phyloP scores from a whole-genome alignment of 2,329 filamentous ascomycete species.

The Plectosphaerella cucumerina region DNA sequence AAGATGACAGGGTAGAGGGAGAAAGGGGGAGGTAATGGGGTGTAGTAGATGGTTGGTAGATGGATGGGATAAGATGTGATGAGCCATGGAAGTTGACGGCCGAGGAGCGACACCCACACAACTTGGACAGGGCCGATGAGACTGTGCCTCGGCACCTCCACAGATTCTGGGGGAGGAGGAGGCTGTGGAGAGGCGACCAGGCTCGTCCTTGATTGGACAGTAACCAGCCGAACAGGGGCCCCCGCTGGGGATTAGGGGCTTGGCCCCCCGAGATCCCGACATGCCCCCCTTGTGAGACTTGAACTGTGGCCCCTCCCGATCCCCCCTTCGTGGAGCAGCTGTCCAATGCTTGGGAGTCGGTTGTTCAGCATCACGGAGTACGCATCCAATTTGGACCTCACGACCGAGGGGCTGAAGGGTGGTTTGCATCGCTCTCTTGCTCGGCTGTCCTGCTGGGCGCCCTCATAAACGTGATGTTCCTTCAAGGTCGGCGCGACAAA shows the following conservation, averaged over 20 bases:
- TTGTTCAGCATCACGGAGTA: too few relatives aligned
- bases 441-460: too few relatives aligned
- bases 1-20: neutral
- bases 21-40: neutral
- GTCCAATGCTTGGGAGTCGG: too few relatives aligned
- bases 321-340: too few relatives aligned
- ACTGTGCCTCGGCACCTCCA: conserved; percentile 3
- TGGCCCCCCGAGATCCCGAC: neutral
- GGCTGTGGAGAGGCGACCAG: neutral
- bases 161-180: neutral
- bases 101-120: neutral
- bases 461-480: too few relatives aligned
- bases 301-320: too few relatives aligned
- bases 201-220: too few relatives aligned
- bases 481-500: too few relatives aligned
- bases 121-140: neutral
- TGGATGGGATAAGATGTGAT: neutral
- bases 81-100: neutral
- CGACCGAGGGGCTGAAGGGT: too few relatives aligned
- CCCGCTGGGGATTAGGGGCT: neutral
- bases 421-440: too few relatives aligned
- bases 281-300: too few relatives aligned
- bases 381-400: too few relatives aligned
- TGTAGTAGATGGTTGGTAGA: neutral
- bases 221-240: neutral